phyloP scores from a whole-genome alignment of 805 yeast genomes.

The Candida glaebosa region DNA sequence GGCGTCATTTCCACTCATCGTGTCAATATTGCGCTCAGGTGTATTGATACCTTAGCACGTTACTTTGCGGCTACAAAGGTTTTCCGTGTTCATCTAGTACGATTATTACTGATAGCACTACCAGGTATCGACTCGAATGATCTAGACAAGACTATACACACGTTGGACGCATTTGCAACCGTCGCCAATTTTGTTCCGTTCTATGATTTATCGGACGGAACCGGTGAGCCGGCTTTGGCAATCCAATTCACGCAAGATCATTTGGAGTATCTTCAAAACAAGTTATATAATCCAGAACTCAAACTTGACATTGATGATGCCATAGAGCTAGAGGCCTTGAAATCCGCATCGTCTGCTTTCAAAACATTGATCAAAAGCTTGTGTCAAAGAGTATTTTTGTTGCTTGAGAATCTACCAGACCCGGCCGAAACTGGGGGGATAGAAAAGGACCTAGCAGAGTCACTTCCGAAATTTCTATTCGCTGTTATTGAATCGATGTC shows the following conservation, averaged over 20 bases:
- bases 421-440: slow-evolving; percentile 48
- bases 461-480: slow-evolving; percentile 34
- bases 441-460: slow-evolving; percentile 43
- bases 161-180: slow-evolving; percentile 66
- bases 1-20: slow-evolving; percentile 77
- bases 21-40: slow-evolving; percentile 65
- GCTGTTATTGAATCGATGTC: slow-evolving; percentile 56
- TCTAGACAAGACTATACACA: slow-evolving; percentile 62
- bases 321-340: slow-evolving; percentile 53
- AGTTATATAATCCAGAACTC: slow-evolving; percentile 27
- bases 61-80: slow-evolving; percentile 60
- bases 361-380: slow-evolving; percentile 55
- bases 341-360: slow-evolving; percentile 72
- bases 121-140: slow-evolving; percentile 92
- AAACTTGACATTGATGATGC: slow-evolving; percentile 40
- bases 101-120: slow-evolving; percentile 63
- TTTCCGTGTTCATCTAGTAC: slow-evolving; percentile 74
- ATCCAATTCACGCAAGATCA: slow-evolving; percentile 65
- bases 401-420: slow-evolving; percentile 69
- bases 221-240: slow-evolving; percentile 34
- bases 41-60: slow-evolving; percentile 62
- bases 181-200: slow-evolving; percentile 73
- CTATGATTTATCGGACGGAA: slow-evolving; percentile 50
- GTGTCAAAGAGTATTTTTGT: slow-evolving; percentile 53
- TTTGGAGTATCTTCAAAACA: slow-evolving; percentile 48